Percentiles rank a stretch among this genome's conserved stretches.
These are phyloP conservation scores for Chlamydomonas reinhardtii DNA, from an alignment of 163 green algal genomes.

Conservation along the genomic window DNA sequence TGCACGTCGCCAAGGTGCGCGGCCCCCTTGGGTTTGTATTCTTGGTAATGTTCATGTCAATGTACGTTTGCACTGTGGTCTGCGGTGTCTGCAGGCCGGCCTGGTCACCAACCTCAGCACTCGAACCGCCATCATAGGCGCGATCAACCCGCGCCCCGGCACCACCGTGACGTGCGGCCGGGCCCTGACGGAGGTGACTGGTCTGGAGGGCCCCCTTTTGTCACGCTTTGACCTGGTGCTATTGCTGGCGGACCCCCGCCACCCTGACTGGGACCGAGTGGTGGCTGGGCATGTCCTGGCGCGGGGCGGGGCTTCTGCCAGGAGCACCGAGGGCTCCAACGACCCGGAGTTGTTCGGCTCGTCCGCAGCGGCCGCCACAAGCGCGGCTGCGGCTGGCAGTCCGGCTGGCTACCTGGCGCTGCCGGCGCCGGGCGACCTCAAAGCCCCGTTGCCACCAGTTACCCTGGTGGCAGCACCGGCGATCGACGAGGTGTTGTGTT, in stretches of 20 bases:
- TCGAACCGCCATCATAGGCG: constrained; percentile 87
- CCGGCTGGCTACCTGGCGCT: not conserved
- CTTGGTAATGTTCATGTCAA: too few species aligned
- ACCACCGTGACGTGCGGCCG: constrained; percentile 9
- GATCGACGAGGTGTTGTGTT: not conserved
- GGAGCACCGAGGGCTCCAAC: not conserved
- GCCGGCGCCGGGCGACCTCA: not conserved
- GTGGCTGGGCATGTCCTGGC: constrained; percentile 81
- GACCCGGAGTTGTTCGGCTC: too few species aligned
- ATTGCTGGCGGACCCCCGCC: constrained; percentile 77
- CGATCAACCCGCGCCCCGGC: constrained; percentile 77
- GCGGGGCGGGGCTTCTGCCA: not conserved
- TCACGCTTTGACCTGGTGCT: constrained; percentile 94
- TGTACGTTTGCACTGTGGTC: too few species aligned
- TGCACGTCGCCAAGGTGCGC: constrained; percentile 90
- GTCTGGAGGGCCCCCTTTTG: constrained; percentile 63
- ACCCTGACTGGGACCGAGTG: constrained; percentile 74
- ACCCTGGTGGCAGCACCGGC: not conserved
- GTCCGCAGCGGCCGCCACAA: not conserved
- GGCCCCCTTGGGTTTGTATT: too few species aligned
- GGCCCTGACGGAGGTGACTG: constrained; percentile 54
- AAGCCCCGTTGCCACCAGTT: not conserved
- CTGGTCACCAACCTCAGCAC: constrained; percentile 88
- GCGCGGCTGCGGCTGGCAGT: too few species aligned
- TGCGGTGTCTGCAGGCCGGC: constrained; percentile 80